A percentile compares a stretch with the other conserved stretches of the same genome.
phyloP scores from a whole-genome alignment of 192 early-diverging fungal genomes.

The Mortierella antarctica region DNA sequence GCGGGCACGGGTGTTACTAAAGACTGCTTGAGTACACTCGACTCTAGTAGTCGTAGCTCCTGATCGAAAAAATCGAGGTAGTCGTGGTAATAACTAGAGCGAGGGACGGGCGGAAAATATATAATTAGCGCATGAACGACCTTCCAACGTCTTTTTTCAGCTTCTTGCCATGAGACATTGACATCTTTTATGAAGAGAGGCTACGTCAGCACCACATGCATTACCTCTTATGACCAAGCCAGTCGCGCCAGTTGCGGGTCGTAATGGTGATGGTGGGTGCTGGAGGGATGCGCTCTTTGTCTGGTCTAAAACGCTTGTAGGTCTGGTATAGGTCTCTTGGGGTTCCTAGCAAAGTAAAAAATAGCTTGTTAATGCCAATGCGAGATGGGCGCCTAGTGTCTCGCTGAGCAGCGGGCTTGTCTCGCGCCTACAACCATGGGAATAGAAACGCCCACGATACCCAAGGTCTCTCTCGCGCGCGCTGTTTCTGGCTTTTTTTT shows the following conservation, averaged over 20 bases:
- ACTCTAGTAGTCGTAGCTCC: constrained; percentile 26
- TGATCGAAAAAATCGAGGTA: constrained; percentile 49
- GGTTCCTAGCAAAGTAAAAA: constrained; percentile 13
- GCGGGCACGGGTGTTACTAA: not conserved
- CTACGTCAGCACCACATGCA: too few species aligned
- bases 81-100: constrained; percentile 39
- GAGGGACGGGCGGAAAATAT: not conserved
- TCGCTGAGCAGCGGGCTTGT: too few species aligned
- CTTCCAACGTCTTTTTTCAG: not conserved
- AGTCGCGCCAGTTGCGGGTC: constrained; percentile 42
- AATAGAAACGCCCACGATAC: too few species aligned
- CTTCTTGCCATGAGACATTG: not conserved
- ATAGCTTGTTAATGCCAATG: too few species aligned
- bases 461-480: too few species aligned
- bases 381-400: not conserved
- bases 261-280: constrained; percentile 42
- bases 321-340: constrained; percentile 37
- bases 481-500: too few species aligned
- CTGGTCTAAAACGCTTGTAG: constrained; percentile 38
- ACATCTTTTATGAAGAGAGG: not conserved
- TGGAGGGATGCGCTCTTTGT: constrained; percentile 49
- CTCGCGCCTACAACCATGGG: too few species aligned
- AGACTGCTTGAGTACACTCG: not conserved
- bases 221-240: constrained; percentile 47
- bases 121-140: too few species aligned